Base-by-base conservation (phyloP, 495 filamentous ascomycete species). In the Tuber indicum region DNA sequence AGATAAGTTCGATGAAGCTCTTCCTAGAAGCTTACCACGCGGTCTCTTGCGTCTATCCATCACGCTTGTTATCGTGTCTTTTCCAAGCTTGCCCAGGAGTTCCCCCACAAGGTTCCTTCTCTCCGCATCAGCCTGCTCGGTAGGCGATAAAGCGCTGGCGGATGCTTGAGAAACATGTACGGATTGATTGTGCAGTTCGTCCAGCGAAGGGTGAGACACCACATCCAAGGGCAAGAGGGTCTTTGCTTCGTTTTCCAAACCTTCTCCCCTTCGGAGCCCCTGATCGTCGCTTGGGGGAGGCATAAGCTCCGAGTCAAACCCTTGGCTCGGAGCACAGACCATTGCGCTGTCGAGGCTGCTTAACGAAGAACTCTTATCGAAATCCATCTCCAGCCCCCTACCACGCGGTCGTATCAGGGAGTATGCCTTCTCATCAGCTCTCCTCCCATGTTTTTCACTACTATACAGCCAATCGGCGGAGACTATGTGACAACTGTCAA, bases 1-100 rank as follows among this genome's bases (percentile, higher is more conserved):
- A 41, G 79, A 79, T 44, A 81, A 52, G 16, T 76, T 80, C 72
- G 75, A 72, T 32, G 76, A 74, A 26, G 82, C 82, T n/a, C 75
- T 81, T 47, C 82, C 82, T 75, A 81, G 82, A 32, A 83, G 79
- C 47, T 78, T 81, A 39, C 82, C 79, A 42, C 81, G 81, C 26
- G 81, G 78, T 52, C 71, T 76, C 52, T 69, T 77, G 69, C 77
- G 78, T 58, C 75, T 79, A 52, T 80, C 82, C 70, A 83, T 81
- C 10, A 78, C 81, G 44, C 75, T 75, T 43, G 81, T 75, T 58
- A 83, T 74, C 71, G 83, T 70, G 16, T 73, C 74, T 73, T 81
- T 83, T 26, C 79, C 79, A 21, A 83, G 36, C 70, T 81, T 83
- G 10, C 77, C 77, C 36, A 83, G 72, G 32, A 83, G 81, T 46